Evolutionary conservation across 2,329 filamentous ascomycete genomes (phyloP), one percentile per base, ranked within the genome.

Genomic region (Colletotrichum chlorophyti): DNA sequence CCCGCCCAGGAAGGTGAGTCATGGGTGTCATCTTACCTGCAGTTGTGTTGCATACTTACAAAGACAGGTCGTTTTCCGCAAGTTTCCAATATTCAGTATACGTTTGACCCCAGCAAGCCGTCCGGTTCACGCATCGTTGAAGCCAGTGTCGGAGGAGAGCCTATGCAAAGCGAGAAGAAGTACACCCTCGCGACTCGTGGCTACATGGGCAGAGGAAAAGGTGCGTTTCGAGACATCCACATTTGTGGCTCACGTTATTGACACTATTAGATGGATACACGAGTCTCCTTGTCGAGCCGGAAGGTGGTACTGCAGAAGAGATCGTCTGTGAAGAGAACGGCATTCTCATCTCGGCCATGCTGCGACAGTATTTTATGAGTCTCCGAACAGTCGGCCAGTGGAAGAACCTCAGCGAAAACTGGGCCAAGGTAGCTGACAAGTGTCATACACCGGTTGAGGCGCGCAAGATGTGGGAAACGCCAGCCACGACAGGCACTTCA

Each of bases 351-450:
- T 93, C 90, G 45, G 91, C 90, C 68, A 88, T 97, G 71, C 80
- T 97, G 17, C 86, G 93, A 11, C 93, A 97, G 70, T 97, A 96
- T 73, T 97, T 97, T 74, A 89, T 96, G 83, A 90, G 88, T 6
- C 80, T 96, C 38, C 91, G 91, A 53, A 89, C 93, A 1, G 76
- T 96, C 23, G 91, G 91, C 15, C 85, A 86, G 66, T 97, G 93
- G 93, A 86, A 84, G 59, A 81, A 86, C 57, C 90, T 90, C 78
- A 84, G 88, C 12, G 77, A 82, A 1, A 87, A 91, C 69, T 96
- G 91, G 88, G 74, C 77, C 21, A 71, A 74, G 10, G 85, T 95
- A 2, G 86, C 91, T 29, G 77, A 83, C 23, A 80, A 81, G 19
- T 77, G 92, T 41, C 80, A 86, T 64, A 73, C 74, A 53, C 81